phyloP scores from a whole-genome alignment of 73 alveolate species.

The Durusdinium trenchii region DNA sequence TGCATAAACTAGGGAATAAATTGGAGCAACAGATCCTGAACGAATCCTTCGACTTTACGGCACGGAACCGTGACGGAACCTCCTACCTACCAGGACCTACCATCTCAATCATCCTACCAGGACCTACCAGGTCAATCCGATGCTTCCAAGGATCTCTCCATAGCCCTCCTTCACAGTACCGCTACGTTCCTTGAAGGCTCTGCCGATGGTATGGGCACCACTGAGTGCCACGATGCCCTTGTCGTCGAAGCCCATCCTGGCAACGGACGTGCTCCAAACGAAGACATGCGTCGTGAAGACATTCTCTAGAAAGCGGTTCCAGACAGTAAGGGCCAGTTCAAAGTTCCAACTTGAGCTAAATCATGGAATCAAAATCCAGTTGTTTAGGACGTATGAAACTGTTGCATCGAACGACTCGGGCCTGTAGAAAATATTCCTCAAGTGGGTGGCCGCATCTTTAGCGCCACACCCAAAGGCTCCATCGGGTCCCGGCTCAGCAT shows the following conservation, averaged over 20 bases:
- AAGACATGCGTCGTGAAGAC: too few relatives aligned
- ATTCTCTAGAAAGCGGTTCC: too few relatives aligned
- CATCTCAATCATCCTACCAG: too few relatives aligned
- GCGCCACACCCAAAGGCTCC: conserved; percentile 94
- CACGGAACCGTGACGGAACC: too few relatives aligned
- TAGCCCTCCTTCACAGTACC: conserved; percentile 95
- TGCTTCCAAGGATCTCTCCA: conserved; percentile 59
- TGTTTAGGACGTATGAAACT: too few relatives aligned
- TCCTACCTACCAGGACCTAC: too few relatives aligned
- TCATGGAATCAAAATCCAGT: too few relatives aligned
- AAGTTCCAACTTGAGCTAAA: too few relatives aligned
- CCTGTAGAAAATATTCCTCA: conserved; percentile 88
- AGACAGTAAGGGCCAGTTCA: too few relatives aligned
- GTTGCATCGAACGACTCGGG: not conserved
- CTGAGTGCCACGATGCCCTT: conserved; percentile 95
- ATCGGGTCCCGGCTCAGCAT: conserved; percentile 86
- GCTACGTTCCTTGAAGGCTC: conserved; percentile 91
- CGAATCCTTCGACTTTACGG: too few relatives aligned
- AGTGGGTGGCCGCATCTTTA: conserved; percentile 79
- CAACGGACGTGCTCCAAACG: not conserved
- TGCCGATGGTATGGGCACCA: conserved; percentile 95
- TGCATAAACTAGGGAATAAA: too few relatives aligned
- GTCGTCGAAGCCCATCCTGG: conserved; percentile 95
- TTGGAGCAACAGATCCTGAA: too few relatives aligned
- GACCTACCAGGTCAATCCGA: not conserved